Conservation (phyloP, 1,139 yeast species). For the Blastobotrys indianensis region DNA sequence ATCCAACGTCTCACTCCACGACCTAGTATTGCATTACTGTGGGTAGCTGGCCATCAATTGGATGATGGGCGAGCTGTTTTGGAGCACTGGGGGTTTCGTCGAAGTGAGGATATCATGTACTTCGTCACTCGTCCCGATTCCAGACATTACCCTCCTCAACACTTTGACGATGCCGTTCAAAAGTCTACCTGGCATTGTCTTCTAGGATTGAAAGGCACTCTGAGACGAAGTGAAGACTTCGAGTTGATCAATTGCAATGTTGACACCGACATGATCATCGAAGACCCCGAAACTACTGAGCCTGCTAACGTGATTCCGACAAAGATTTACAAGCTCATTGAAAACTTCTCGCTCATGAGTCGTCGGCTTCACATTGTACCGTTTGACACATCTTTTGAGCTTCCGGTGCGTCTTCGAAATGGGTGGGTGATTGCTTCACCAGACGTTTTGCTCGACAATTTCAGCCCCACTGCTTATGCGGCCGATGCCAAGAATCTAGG, state of each 20-base stretch:
- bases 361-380: slow-evolving; percentile 83
- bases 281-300: slow-evolving; percentile 27
- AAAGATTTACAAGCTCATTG: slow-evolving; percentile 75
- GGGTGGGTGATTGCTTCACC: slow-evolving; percentile 95
- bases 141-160: slow-evolving; percentile 24
- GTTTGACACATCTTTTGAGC: slow-evolving; percentile 36
- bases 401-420: slow-evolving; percentile 63
- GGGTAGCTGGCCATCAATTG: slow-evolving; percentile 69
- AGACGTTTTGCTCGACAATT: slow-evolving; percentile 68
- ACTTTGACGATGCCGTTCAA: slow-evolving; percentile 19
- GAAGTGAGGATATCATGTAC: slow-evolving; percentile 78
- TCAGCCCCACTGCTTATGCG: slow-evolving; percentile 45
- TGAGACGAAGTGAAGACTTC: slow-evolving; percentile 74
- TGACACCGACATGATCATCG: slow-evolving; percentile 79
- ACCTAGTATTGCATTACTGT: slow-evolving; percentile 79
- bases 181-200: slow-evolving; percentile 77
- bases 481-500: slow-evolving; percentile 42
- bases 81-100: slow-evolving; percentile 70
- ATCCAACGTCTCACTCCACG: slow-evolving; percentile 67
- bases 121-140: slow-evolving; percentile 40
- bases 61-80: slow-evolving; percentile 45
- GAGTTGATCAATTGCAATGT: slow-evolving; percentile 87
- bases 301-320: slow-evolving; percentile 59
- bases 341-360: slow-evolving; percentile 77
- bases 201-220: slow-evolving; percentile 96